Base-by-base conservation (phyloP, 2,329 filamentous ascomycete genomes). In the Aurifilum marmelostoma region DNA sequence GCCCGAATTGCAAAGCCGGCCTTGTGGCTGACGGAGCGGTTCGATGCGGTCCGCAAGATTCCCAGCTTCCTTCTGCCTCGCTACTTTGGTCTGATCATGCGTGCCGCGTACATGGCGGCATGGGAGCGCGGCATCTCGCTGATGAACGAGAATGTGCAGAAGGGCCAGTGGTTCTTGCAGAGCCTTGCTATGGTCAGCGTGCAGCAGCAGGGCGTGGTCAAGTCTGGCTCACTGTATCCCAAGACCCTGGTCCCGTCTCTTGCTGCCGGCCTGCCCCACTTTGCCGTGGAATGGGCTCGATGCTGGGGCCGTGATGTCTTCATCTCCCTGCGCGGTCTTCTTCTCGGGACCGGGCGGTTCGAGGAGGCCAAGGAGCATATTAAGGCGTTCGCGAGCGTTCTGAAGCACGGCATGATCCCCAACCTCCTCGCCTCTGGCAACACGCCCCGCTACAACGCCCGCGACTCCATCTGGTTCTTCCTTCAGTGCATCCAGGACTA, bases 261-360 rank as follows among this genome's bases (percentile, higher is more conserved):
- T 74, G 95, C 96, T 24, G 96, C 96, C 41, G 96, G 96, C 21
- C 83, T 99, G 61, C 96, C 96, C 47, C 96, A 99, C 79, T 99
- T 99, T 77, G 88, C 96, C 0, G 91, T 92, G 11, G 91, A 94
- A 75, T 99, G 96, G 94, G 94, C 95, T 63, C 88, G 96, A 75
- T 97, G 95, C 79, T 99, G 96, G 96, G 96, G 97, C 9, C 91
- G 96, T 67, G 96, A 99, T 78, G 93, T 97, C 16, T 98, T 97
- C 79, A 99, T 99, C 72, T 96, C 96, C 18, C 88, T 97, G 54
- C 91, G 96, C 64, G 96, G 96, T 58, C 84, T 99, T n/a, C 93
- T 92, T 73, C 87, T 99, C 47, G 94, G 92, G 54, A 98, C 95
- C 14, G 93, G 94, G 1, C 90, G 96, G 11, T 97, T 92, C 75